A percentile compares a stretch with the other conserved stretches of the same genome.
phyloP scores from a whole-genome alignment of 108 stramenopile species.

The Aureococcus anophagefferens region DNA sequence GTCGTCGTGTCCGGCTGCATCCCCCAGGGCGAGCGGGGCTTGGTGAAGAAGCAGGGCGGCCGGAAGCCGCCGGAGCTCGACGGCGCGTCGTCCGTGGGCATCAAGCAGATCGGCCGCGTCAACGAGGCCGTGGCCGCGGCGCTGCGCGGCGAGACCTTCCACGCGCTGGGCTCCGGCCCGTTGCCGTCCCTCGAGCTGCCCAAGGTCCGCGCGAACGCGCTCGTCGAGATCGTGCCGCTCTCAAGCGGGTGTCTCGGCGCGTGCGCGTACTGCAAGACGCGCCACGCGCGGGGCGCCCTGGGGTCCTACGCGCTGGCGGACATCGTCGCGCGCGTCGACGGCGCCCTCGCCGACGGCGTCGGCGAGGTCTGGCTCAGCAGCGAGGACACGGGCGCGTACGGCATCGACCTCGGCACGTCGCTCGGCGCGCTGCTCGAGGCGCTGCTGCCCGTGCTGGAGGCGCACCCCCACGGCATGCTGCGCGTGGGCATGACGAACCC shows the following conservation, averaged over 20 bases:
- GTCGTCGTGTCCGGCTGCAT: slow-evolving; percentile 41
- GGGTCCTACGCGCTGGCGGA: slow-evolving; percentile 29
- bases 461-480: slow-evolving; percentile 13
- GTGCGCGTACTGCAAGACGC: slow-evolving; percentile 50
- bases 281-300: slow-evolving; percentile 36
- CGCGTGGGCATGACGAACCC: slow-evolving; percentile 47
- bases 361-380: slow-evolving; percentile 35
- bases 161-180: slow-evolving; percentile 10
- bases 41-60: background rate
- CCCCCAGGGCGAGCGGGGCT: slow-evolving; percentile 30
- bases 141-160: slow-evolving; percentile 27
- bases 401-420: slow-evolving; percentile 27
- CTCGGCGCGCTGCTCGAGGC: slow-evolving; percentile 3
- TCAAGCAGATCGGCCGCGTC: slow-evolving; percentile 36
- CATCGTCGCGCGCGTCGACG: slow-evolving; percentile 15
- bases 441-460: background rate
- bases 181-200: slow-evolving; percentile 40
- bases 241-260: slow-evolving; percentile 39
- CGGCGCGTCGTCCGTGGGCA: slow-evolving; percentile 21
- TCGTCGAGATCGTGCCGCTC: slow-evolving; percentile 43
- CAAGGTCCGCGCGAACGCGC: slow-evolving; percentile 33
- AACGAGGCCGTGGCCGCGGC: slow-evolving; percentile 33
- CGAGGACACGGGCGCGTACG: slow-evolving; percentile 50
- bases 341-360: slow-evolving; percentile 26
- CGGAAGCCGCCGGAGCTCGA: background rate